Evolutionary conservation across 2,329 filamentous ascomycete species (phyloP).

Genomic region (Trichoderma sp.): DNA sequence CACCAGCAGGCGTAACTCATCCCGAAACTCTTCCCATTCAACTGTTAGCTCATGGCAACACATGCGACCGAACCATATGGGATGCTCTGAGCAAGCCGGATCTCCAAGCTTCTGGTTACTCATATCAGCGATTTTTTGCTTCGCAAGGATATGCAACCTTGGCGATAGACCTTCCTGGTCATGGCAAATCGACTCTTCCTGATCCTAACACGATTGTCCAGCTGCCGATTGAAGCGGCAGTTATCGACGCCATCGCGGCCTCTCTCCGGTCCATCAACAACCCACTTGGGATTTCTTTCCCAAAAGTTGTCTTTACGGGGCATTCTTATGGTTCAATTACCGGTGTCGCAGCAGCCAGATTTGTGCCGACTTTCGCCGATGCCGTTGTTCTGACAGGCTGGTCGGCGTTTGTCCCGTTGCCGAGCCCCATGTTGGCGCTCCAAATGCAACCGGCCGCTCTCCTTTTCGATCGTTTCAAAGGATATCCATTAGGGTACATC

Average conservation of each 20-base stretch:
- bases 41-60: neutral
- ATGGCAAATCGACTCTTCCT: neutral
- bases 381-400: neutral
- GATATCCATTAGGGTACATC: neutral
- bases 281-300: neutral
- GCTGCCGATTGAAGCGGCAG: neutral
- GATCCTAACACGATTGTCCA: neutral
- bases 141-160: conserved; percentile 1
- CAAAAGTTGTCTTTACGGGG: neutral
- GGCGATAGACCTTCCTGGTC: neutral
- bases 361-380: neutral
- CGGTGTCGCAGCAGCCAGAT: neutral
- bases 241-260: neutral
- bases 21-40: neutral
- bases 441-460: neutral
- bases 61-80: neutral
- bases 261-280: neutral
- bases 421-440: neutral
- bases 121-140: conserved; percentile 1
- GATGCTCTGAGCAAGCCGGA: neutral
- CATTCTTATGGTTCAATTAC: conserved; percentile 4
- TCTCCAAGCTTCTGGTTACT: neutral
- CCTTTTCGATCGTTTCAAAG: neutral
- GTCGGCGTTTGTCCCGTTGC: neutral
- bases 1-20: neutral